Evolutionary conservation across 2,329 filamentous ascomycete genomes (phyloP), one percentile per base, ranked within the genome.

Genomic region (Paraphaeosphaeria sporulosa): DNA sequence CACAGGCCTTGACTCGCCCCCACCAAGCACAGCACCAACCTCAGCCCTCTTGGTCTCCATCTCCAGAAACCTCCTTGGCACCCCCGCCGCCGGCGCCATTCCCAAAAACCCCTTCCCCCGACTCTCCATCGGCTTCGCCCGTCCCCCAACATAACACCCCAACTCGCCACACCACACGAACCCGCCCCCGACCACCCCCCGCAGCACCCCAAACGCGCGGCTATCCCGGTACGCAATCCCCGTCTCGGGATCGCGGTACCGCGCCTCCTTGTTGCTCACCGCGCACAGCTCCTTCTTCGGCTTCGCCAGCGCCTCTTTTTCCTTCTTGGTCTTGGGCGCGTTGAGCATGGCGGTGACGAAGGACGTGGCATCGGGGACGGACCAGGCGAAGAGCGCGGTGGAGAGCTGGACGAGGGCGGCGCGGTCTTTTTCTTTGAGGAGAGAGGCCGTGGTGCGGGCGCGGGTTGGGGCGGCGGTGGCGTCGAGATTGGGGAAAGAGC

Each of bases 231-330:
- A 99, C 0, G 89, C 87, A 17, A 98, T 84, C 0, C 92, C 91
- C 0, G 94, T 98, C 67, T 87, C 86, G 0, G 93, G 92, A 76
- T 99, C 95, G 25, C 89, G 87, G 77, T 96, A 98, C 57, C 88
- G 88, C 13, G 94, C 95, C 4, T 89, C 87, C 55, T 89, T 86
- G 70, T 90, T 90, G 1, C 93, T 97, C 73, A 98, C 94, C 51
- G 89, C 90, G 76, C 95, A 99, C 1, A 73, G 60, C 23, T 71
- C 70, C 27, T 75, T 70, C 21, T 76, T 76, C 1, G 70, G 64
- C 2, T 76, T 76, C 15, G 70, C 23, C 57, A 67, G 40, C 63
- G 76, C 58, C 64, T 70, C 62, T 61, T 65, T 82, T 47, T 84
- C 73, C 59, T 70, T 72, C 71, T 79, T 63, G 74, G 80, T 79